phyloP scores from a whole-genome alignment of 768 basidiomycete genomes.

The Tricholoma flavovirens region DNA sequence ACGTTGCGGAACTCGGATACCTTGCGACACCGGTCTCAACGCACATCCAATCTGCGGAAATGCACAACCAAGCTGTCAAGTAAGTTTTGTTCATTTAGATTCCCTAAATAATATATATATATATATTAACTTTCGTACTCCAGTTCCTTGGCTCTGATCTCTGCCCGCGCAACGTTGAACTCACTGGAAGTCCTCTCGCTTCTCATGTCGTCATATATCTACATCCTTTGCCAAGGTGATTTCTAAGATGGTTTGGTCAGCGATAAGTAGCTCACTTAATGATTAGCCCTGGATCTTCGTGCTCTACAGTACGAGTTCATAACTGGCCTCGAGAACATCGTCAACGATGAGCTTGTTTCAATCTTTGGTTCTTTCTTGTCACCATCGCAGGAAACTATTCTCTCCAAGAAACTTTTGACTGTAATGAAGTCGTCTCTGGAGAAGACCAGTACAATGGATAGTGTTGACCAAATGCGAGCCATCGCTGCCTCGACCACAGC shows the following conservation, averaged over 20 bases:
- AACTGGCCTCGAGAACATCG: conserved; percentile 36
- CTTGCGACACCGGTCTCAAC: conserved; percentile 75
- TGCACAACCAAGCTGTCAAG: conserved; percentile 85
- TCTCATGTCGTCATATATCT: conserved; percentile 66
- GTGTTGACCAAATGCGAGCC: conserved; percentile 55
- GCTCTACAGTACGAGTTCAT: conserved; percentile 63
- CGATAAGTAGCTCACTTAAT: not conserved
- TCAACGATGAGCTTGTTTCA: conserved; percentile 42
- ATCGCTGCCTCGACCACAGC: conserved; percentile 54
- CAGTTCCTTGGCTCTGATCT: conserved; percentile 62
- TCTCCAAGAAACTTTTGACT: conserved; percentile 31
- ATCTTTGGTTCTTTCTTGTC: conserved; percentile 38
- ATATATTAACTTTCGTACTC: not conserved
- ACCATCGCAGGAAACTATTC: conserved; percentile 21
- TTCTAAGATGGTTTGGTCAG: not conserved
- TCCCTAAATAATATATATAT: not conserved
- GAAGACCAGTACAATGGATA: conserved; percentile 66
- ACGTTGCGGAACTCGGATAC: conserved; percentile 72
- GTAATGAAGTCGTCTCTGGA: conserved; percentile 54
- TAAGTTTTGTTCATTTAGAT: conserved; percentile 26
- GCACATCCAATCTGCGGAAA: conserved; percentile 78
- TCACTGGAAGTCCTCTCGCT: conserved; percentile 66
- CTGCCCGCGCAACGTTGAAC: conserved; percentile 66
- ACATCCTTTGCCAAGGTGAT: conserved; percentile 61
- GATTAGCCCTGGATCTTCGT: conserved; percentile 67